Base-by-base conservation (phyloP, 1,284 basidiomycete species). In the Binderoboletus segoi region DNA sequence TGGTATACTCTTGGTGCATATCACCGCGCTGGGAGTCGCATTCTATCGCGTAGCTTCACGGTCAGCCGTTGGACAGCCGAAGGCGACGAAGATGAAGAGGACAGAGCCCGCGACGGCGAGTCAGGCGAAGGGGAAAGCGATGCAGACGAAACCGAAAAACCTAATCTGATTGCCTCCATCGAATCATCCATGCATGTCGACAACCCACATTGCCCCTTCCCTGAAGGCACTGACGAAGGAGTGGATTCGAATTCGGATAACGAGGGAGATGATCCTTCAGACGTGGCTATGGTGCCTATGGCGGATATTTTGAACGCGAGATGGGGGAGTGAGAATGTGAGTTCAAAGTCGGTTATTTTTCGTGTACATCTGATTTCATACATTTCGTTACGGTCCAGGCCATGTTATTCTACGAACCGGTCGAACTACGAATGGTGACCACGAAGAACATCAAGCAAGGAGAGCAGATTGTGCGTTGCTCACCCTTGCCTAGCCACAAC, bases 201-300 rank as follows among this genome's bases (percentile, higher is more conserved):
- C 53, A 59, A 71, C 24, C 56, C 62, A 24, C 65, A 58, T 28
- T 59, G 64, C 12, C 63, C 62, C 12, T 70, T n/a, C 16, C 44
- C 70, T 3, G 64, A 68, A 15, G 69, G 64, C 10, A 18, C 30
- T 7, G 15, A 28, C 11, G 53, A 52, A 11, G 61, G 72, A 21
- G 76, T 77, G 23, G 77, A 77, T 8, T 80, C 82, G 2, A 84
- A 84, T 26, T 82, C 85, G 10, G 86, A 77, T n/a, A 80, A 83
- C 3, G 84, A 85, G 5, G 83, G 85, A 13, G 85, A 86, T 12
- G 79, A 89, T 54, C 76, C 86, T 2, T 79, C 82, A 2, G 86
- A 93, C 61, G 87, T 94, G 12, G 88, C 92, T 1, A 97, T 99
- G 95, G 91, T 98, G 1, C 96, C 96, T 0, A 89, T 99, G 80